Evolutionary conservation across 208 protist genomes (phyloP).

Genomic region (Leishmania turanica): DNA sequence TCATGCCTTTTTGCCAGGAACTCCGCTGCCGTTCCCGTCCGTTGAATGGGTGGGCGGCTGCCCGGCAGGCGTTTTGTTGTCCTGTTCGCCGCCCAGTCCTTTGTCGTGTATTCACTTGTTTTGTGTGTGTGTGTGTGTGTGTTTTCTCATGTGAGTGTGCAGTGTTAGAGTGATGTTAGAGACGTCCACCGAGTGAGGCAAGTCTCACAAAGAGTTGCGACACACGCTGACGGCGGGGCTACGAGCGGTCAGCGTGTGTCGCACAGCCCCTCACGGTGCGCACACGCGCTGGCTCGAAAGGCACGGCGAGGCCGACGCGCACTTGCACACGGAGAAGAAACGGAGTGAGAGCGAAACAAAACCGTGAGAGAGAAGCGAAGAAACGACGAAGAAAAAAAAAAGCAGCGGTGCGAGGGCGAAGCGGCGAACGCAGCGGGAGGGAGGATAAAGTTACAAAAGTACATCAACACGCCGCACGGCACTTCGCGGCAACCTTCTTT

Average conservation of each 20-base stretch:
- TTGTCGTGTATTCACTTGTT: neutral
- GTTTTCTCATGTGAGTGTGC: no score
- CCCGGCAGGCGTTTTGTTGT: neutral
- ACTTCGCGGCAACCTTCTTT: neutral
- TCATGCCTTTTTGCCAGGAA: neutral
- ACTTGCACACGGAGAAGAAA: conserved; percentile 7
- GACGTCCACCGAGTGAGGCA: neutral
- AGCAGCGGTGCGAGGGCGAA: neutral
- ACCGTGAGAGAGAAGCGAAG: neutral
- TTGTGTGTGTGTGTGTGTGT: no score
- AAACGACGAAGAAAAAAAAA: conserved; percentile 5
- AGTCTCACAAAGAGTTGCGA: neutral
- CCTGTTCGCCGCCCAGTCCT: neutral
- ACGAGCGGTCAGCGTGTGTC: neutral
- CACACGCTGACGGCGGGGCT: neutral
- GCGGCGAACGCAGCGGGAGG: no score
- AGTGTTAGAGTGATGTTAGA: neutral
- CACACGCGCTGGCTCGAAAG: neutral
- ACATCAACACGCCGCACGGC: neutral
- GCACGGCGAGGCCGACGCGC: neutral
- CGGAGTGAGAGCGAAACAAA: neutral
- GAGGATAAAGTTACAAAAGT: neutral
- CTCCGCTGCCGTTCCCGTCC: neutral
- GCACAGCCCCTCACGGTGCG: neutral
- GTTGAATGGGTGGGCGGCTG: neutral